A percentile compares a stretch with the other conserved stretches of the same genome.
Conservation (phyloP, 805 yeast genomes). For the Teunomyces panamensis region DNA sequence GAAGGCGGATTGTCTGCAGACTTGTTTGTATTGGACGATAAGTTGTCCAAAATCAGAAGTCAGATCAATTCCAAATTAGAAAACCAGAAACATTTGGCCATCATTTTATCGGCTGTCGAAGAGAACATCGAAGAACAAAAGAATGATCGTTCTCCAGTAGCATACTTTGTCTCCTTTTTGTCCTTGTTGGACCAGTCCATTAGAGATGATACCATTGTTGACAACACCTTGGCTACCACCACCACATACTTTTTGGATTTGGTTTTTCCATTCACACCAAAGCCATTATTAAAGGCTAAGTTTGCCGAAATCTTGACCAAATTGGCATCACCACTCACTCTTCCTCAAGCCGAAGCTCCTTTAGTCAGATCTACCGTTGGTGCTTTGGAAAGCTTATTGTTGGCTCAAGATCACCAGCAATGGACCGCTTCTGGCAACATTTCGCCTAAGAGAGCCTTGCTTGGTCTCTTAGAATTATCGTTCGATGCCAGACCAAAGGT, state of each 20-base stretch:
- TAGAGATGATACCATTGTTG: constrained; percentile 47
- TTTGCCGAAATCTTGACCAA: constrained; percentile 76
- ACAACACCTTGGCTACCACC: constrained; percentile 64
- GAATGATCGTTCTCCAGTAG: constrained; percentile 62
- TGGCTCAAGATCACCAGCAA: constrained; percentile 74
- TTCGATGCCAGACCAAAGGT: constrained; percentile 92
- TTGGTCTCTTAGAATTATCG: constrained; percentile 73
- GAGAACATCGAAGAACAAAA: constrained; percentile 73
- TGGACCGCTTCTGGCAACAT: constrained; percentile 63
- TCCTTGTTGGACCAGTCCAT: constrained; percentile 77
- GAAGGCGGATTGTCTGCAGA: constrained; percentile 36
- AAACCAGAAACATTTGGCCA: constrained; percentile 82
- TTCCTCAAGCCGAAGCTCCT: constrained; percentile 71
- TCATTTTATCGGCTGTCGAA: constrained; percentile 85
- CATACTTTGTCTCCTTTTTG: constrained; percentile 82
- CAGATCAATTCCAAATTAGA: constrained; percentile 79
- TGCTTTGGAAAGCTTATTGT: constrained; percentile 71
- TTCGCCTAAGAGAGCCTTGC: constrained; percentile 79
- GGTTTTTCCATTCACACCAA: constrained; percentile 71
- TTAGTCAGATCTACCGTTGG: constrained; percentile 82
- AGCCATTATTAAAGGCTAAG: constrained; percentile 63
- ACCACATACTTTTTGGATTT: constrained; percentile 81
- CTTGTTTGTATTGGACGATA: constrained; percentile 55
- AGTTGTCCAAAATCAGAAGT: constrained; percentile 61
- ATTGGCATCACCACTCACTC: constrained; percentile 77